phyloP scores from a whole-genome alignment of 192 early-diverging fungal genomes.

The Entomortierella beljakovae region DNA sequence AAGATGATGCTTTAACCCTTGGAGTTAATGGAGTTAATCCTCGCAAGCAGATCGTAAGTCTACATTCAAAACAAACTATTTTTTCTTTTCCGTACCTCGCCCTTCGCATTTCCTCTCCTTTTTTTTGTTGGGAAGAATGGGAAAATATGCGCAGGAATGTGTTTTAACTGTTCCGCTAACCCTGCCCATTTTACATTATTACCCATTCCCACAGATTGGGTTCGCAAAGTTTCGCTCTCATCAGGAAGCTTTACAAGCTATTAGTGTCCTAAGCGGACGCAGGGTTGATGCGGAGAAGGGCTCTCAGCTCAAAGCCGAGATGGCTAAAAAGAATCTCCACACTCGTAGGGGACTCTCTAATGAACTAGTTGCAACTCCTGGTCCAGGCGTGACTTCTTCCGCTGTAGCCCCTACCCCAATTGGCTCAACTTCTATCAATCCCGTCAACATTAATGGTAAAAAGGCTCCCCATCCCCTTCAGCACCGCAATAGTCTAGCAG shows the following conservation, averaged over 20 bases:
- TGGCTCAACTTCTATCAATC: constrained; percentile 44
- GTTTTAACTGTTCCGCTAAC: not conserved
- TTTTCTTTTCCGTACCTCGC: not conserved
- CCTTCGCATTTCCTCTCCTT: not conserved
- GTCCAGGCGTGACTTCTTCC: constrained; percentile 12
- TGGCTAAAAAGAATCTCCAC: constrained; percentile 99
- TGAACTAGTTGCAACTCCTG: constrained; percentile 44
- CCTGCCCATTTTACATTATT: not conserved
- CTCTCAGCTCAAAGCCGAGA: constrained; percentile 93
- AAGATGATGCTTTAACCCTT: constrained; percentile 58
- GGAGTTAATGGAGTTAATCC: constrained; percentile 64
- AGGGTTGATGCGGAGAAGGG: constrained; percentile 92
- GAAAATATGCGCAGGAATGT: not conserved
- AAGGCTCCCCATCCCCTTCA: constrained; percentile 44
- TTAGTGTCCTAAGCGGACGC: constrained; percentile 91
- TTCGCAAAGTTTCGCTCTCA: constrained; percentile 97
- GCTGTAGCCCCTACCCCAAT: constrained; percentile 44
- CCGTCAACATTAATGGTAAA: constrained; percentile 42
- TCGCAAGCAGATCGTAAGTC: constrained; percentile 92
- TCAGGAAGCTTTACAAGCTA: constrained; percentile 90
- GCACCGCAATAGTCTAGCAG: constrained; percentile 53
- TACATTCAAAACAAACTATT: not conserved
- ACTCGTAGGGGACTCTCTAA: constrained; percentile 84
- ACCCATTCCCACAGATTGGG: constrained; percentile 80
- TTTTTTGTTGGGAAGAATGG: not conserved